A percentile compares a stretch with the other conserved stretches of the same genome.
phyloP scores from a whole-genome alignment of 1,139 yeast species.

The Suhomyces kunorum region DNA sequence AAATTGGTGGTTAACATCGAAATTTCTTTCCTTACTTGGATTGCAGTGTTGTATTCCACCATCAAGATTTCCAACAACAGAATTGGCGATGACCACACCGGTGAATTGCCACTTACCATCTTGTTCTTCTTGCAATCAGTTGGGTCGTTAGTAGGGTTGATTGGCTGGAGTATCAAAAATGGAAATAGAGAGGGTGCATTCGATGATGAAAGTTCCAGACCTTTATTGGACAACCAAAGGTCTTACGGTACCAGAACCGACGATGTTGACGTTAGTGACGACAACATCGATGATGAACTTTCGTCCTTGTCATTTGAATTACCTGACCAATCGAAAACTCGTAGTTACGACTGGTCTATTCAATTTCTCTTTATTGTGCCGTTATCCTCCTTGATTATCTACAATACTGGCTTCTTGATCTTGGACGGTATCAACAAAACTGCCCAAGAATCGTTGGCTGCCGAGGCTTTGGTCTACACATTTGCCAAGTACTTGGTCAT shows the following conservation, averaged over 20 bases:
- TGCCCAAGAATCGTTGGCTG: slow-evolving; percentile 58
- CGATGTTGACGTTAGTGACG: slow-evolving; percentile 17
- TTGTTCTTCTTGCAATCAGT: slow-evolving; percentile 52
- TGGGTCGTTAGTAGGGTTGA: slow-evolving; percentile 57
- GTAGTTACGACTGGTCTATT: slow-evolving; percentile 76
- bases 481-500: slow-evolving; percentile 37
- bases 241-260: slow-evolving; percentile 27
- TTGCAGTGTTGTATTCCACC: slow-evolving; percentile 43
- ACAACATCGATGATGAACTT: slow-evolving; percentile 16
- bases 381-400: slow-evolving; percentile 53
- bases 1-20: slow-evolving; percentile 68
- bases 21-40: slow-evolving; percentile 59
- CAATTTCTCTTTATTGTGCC: slow-evolving; percentile 74
- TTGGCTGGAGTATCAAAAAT: slow-evolving; percentile 41
- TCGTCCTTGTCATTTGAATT: slow-evolving; percentile 19
- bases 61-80: slow-evolving; percentile 47
- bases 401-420: slow-evolving; percentile 52
- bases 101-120: slow-evolving; percentile 56
- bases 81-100: slow-evolving; percentile 54
- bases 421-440: slow-evolving; percentile 70
- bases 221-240: slow-evolving; percentile 29
- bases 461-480: slow-evolving; percentile 51
- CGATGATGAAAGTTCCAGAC: slow-evolving; percentile 27
- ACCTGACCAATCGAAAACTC: slow-evolving; percentile 31
- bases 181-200: slow-evolving; percentile 7